Conservation (phyloP, 805 yeast species). For the Zygoascus tannicola region DNA sequence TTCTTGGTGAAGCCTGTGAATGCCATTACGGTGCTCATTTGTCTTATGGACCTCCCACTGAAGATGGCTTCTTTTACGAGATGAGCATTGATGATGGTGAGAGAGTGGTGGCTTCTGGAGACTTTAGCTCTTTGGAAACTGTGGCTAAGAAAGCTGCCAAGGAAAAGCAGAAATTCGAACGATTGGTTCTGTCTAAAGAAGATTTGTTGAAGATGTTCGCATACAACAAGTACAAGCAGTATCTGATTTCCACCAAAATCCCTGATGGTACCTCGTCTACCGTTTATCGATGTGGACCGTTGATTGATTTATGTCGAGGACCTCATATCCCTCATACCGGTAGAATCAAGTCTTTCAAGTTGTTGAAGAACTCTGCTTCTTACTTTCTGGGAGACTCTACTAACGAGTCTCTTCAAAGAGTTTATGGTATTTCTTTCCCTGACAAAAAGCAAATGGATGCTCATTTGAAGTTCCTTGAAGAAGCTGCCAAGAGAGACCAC, state of each 20-base stretch:
- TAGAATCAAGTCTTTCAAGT: slow-evolving; percentile 85
- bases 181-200: slow-evolving; percentile 87
- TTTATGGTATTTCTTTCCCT: slow-evolving; percentile 97
- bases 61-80: slow-evolving; percentile 96
- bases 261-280: slow-evolving; percentile 96
- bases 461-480: slow-evolving; percentile 87
- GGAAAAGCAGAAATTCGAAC: slow-evolving; percentile 90
- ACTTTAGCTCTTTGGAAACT: slow-evolving; percentile 74
- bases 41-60: slow-evolving; percentile 93
- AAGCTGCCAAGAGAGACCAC: slow-evolving; percentile 88
- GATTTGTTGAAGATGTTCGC: slow-evolving; percentile 84
- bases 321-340: slow-evolving; percentile 98
- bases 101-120: slow-evolving; percentile 66
- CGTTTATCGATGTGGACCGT: slow-evolving; percentile 94
- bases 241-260: slow-evolving; percentile 74
- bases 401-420: slow-evolving; percentile 93
- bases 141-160: slow-evolving; percentile 85
- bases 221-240: slow-evolving; percentile 92
- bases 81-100: slow-evolving; percentile 77
- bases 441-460: slow-evolving; percentile 94
- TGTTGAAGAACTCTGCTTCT: slow-evolving; percentile 90
- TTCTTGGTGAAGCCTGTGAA: slow-evolving; percentile 96
- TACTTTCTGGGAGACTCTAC: slow-evolving; percentile 89
- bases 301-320: slow-evolving; percentile 94
- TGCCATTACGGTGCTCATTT: slow-evolving; percentile 92